Conservation (phyloP, 768 basidiomycete species). For the Lactifluus subvellereus region DNA sequence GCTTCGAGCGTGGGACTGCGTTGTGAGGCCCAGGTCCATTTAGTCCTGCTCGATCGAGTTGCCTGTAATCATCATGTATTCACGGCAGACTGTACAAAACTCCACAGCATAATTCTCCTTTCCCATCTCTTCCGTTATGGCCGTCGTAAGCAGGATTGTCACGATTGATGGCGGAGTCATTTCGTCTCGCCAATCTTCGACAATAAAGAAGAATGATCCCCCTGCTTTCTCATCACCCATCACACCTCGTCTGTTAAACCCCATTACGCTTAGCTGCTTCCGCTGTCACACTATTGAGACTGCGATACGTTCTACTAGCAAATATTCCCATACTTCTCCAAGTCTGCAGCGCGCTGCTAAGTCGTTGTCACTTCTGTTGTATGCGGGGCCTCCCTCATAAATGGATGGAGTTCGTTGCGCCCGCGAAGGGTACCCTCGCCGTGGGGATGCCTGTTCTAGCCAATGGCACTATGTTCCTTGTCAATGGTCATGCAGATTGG, state of each 20-base stretch:
- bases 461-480: neutral
- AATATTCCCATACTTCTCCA: neutral
- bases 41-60: neutral
- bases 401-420: neutral
- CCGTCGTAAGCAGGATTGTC: neutral
- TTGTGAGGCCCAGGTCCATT: constrained; percentile 39
- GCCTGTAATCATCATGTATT: constrained; percentile 17
- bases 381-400: neutral
- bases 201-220: no score
- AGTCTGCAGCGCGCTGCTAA: neutral
- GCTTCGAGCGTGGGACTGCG: constrained; percentile 96
- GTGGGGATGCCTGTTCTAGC: neutral
- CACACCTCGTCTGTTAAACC: no score
- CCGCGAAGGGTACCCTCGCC: neutral
- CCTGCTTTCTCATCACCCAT: no score
- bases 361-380: neutral
- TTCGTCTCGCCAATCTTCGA: no score
- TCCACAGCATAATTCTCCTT: neutral
- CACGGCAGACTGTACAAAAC: neutral
- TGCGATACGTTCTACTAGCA: no score
- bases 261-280: no score
- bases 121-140: neutral
- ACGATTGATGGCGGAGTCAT: neutral
- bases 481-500: neutral
- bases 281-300: no score